These are phyloP conservation scores for Aquilaria sinensis DNA, from an alignment of 345 rosid genomes.

Conservation along the genomic window DNA sequence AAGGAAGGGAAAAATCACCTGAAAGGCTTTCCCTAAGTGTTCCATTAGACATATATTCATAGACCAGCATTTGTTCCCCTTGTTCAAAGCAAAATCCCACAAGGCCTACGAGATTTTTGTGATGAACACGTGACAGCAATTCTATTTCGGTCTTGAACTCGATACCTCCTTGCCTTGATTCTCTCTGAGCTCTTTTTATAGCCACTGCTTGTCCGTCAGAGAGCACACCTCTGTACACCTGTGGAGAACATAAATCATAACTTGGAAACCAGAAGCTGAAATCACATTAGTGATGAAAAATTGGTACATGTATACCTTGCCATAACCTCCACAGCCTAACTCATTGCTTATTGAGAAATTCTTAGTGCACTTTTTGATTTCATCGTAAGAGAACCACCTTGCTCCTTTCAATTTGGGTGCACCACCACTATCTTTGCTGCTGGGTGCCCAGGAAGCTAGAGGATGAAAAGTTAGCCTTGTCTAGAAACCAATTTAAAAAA, in stretches of 20 bases:
- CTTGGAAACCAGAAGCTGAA: too few relatives aligned
- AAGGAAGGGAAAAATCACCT: conserved; percentile 24
- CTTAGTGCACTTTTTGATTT: conserved; percentile 71
- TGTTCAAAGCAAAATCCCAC: conserved; percentile 90
- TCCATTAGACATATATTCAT: conserved; percentile 85
- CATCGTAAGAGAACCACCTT: conserved; percentile 89
- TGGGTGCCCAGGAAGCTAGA: conserved; percentile 88
- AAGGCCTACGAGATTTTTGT: conserved; percentile 89
- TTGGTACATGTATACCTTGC: conserved; percentile 47
- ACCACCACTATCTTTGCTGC: conserved; percentile 80
- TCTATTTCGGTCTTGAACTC: conserved; percentile 98
- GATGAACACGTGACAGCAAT: conserved; percentile 91
- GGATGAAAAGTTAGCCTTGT: not conserved
- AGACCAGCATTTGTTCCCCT: conserved; percentile 87
- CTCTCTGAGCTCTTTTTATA: conserved; percentile 84
- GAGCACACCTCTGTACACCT: conserved; percentile 88
- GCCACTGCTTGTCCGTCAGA: conserved; percentile 70
- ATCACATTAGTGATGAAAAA: not conserved
- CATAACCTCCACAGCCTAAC: conserved; percentile 93
- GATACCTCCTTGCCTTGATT: conserved; percentile 89
- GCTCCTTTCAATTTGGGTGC: conserved; percentile 96
- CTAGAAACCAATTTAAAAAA: too few relatives aligned
- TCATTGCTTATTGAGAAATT: conserved; percentile 67
- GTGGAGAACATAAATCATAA: not conserved
- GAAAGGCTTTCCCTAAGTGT: conserved; percentile 74